Conservation (phyloP, 176 grass and related monocot genomes). For the Secale cereale region DNA sequence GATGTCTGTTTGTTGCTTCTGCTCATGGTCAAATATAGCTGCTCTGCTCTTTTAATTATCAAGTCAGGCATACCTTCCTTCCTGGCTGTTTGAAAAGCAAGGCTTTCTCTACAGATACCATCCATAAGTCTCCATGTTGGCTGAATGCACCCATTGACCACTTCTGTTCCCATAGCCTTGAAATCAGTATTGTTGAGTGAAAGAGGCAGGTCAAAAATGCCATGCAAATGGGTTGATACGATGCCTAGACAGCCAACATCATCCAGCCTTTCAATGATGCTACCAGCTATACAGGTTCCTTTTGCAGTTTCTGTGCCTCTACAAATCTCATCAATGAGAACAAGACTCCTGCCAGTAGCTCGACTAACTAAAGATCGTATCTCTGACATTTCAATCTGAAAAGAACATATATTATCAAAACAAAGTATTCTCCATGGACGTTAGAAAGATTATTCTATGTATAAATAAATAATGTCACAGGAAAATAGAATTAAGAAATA, state of each 20-base stretch:
- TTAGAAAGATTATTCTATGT: neutral
- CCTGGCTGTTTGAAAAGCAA: constrained; percentile 87
- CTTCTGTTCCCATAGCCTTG: constrained; percentile 88
- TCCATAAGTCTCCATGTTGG: constrained; percentile 83
- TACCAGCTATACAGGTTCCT: constrained; percentile 96
- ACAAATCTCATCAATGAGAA: constrained; percentile 97
- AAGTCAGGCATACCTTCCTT: constrained; percentile 79
- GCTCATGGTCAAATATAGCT: constrained; percentile 58
- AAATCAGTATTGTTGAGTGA: constrained; percentile 50
- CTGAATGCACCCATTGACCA: constrained; percentile 48
- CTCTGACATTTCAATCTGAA: constrained; percentile 99
- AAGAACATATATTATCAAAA: constrained; percentile 22
- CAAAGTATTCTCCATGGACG: neutral
- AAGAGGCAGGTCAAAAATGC: constrained; percentile 85
- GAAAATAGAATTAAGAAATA: constrained; percentile 13
- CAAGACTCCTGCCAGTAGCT: constrained; percentile 59
- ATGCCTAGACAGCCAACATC: constrained; percentile 69
- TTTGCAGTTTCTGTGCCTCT: constrained; percentile 93
- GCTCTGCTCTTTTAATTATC: constrained; percentile 75
- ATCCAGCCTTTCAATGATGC: constrained; percentile 88
- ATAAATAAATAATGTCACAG: neutral
- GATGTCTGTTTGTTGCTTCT: constrained; percentile 21
- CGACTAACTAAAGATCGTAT: constrained; percentile 74
- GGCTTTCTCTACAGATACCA: constrained; percentile 86
- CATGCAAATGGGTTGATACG: constrained; percentile 88